Evolutionary conservation across 225 moss, liverwort and hornwort genomes (phyloP).

Genomic region (Bryum argenteum): DNA sequence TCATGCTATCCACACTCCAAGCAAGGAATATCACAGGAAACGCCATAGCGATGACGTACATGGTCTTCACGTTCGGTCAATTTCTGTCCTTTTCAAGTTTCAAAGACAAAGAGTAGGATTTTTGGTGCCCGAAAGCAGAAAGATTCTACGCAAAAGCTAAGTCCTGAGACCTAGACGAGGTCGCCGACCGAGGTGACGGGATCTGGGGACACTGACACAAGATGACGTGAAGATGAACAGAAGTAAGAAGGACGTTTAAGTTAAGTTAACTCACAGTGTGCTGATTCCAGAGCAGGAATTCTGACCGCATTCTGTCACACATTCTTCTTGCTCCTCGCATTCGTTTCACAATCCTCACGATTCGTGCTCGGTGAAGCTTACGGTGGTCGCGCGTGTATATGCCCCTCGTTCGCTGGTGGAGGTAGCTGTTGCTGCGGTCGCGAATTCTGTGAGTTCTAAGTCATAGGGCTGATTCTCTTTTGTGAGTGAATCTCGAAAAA

Average conservation of each 20-base stretch:
- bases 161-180: conserved; percentile 8
- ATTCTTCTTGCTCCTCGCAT: background rate
- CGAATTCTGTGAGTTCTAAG: conserved; percentile 22
- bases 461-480: conserved; percentile 4
- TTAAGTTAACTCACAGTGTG: background rate
- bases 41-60: background rate
- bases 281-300: background rate
- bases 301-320: background rate
- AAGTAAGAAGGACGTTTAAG: no score
- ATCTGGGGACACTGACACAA: background rate
- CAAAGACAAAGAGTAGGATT: background rate
- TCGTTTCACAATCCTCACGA: background rate
- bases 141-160: background rate
- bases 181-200: conserved; percentile 20
- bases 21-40: conserved; percentile 2
- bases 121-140: conserved; percentile 2
- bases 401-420: conserved; percentile 15
- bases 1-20: background rate
- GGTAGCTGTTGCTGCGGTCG: conserved; percentile 15
- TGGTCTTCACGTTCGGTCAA: background rate
- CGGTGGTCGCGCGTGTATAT: conserved; percentile 1
- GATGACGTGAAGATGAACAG: background rate
- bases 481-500: background rate
- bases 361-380: conserved; percentile 14
- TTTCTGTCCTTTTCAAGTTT: background rate